Evolutionary conservation across 441 rosid genomes (phyloP).

Genomic region (Adansonia gregorii): DNA sequence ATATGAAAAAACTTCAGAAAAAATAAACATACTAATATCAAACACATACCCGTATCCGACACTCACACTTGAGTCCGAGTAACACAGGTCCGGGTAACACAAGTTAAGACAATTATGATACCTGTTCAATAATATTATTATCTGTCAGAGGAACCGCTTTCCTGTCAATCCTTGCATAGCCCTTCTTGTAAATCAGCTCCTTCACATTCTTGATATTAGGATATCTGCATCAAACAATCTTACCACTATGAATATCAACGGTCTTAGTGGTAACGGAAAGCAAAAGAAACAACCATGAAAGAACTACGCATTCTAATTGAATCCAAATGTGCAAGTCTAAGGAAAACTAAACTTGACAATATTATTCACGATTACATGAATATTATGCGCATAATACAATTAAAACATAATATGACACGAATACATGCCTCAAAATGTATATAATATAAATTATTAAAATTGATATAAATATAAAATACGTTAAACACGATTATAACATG

Average conservation of each 20-base stretch:
- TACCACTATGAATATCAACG: background rate
- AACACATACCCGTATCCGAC: too few species aligned
- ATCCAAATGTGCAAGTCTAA: background rate
- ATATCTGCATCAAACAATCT: conserved; percentile 47
- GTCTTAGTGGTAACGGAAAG: background rate
- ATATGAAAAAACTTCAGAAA: too few species aligned
- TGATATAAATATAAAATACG: too few species aligned
- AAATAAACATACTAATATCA: too few species aligned
- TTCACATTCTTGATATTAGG: conserved; percentile 72
- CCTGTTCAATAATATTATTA: conserved; percentile 87
- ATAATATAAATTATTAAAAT: too few species aligned
- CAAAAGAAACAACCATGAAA: background rate
- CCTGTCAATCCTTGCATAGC: conserved; percentile 56
- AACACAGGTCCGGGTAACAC: too few species aligned
- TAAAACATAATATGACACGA: background rate
- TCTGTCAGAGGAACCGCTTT: conserved; percentile 76
- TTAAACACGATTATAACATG: too few species aligned
- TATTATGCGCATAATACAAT: background rate
- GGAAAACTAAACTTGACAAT: background rate
- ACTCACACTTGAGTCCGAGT: too few species aligned
- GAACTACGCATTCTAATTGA: background rate
- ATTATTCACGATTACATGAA: too few species aligned
- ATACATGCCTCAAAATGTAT: too few species aligned
- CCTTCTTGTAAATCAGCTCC: conserved; percentile 82
- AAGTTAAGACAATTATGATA: conserved; percentile 19